phyloP scores from a whole-genome alignment of 345 rosid genomes.

The Boechera retrofracta region DNA sequence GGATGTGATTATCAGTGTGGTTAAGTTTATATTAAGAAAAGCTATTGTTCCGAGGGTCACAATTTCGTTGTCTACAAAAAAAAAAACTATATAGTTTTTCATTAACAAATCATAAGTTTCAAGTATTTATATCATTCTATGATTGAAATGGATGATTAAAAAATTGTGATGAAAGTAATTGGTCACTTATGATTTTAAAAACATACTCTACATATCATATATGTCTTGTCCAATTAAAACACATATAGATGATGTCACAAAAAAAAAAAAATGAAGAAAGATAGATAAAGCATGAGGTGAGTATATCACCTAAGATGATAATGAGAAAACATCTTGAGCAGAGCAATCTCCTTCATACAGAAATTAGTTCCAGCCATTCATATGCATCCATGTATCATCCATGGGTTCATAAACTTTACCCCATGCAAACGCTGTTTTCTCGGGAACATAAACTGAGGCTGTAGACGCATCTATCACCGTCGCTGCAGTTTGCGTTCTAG shows the following conservation, averaged over 20 bases:
- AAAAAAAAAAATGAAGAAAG: neutral
- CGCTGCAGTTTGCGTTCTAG: neutral
- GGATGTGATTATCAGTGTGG: neutral
- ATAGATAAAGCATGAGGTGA: neutral
- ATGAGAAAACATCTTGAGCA: slow-evolving; percentile 4
- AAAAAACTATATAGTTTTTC: too few relatives aligned
- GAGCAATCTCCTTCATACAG: neutral
- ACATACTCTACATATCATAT: neutral
- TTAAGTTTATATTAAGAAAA: too few relatives aligned
- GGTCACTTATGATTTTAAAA: neutral
- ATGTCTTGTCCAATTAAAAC: neutral
- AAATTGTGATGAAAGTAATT: neutral
- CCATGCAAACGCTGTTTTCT: neutral
- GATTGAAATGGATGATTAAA: neutral
- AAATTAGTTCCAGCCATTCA: neutral
- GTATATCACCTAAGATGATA: neutral
- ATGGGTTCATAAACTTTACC: neutral
- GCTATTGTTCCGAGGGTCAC: neutral
- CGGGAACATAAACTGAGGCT: neutral
- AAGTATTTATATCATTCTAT: neutral
- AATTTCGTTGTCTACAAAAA: neutral
- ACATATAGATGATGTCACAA: neutral
- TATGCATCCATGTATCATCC: neutral
- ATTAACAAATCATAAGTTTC: too few relatives aligned
- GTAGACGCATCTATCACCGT: neutral